Conservation (phyloP, 2,329 filamentous ascomycete species). For the Cladosporium sp. region DNA sequence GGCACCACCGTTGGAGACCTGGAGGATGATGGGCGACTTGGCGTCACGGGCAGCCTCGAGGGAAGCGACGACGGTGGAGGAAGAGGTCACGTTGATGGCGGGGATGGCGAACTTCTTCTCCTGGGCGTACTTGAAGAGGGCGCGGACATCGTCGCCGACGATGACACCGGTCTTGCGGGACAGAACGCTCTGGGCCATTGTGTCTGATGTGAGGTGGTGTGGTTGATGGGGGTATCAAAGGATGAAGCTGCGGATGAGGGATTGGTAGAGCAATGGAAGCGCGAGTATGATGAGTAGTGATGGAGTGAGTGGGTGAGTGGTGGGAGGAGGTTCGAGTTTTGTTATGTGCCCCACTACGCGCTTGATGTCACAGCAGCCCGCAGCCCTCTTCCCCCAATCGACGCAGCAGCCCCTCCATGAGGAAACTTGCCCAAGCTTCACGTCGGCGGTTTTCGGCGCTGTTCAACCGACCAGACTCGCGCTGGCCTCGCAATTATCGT, state of each 20-base stretch:
- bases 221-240: conserved; percentile 4
- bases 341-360: conserved; percentile 10
- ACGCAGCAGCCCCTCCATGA: neutral
- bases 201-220: conserved; percentile 9
- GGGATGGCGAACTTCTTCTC: conserved; percentile 82
- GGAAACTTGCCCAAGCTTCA: neutral
- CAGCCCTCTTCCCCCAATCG: neutral
- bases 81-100: conserved; percentile 78
- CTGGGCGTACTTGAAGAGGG: conserved; percentile 85
- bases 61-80: conserved; percentile 76
- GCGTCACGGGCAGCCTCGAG: conserved; percentile 93
- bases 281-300: neutral
- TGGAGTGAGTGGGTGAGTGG: neutral
- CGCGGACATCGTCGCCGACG: conserved; percentile 33
- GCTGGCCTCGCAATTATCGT: neutral
- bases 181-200: conserved; percentile 28
- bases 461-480: neutral
- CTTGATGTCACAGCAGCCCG: conserved; percentile 1
- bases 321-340: conserved; percentile 10
- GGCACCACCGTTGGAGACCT: conserved; percentile 88
- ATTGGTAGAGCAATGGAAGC: neutral
- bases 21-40: conserved; percentile 88
- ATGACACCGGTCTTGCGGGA: conserved; percentile 35
- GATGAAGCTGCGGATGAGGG: neutral
- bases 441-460: conserved; percentile 1